These are phyloP conservation scores for Debaryomyces nepalensis DNA, from an alignment of 1,139 yeast genomes.

Conservation along the genomic window DNA sequence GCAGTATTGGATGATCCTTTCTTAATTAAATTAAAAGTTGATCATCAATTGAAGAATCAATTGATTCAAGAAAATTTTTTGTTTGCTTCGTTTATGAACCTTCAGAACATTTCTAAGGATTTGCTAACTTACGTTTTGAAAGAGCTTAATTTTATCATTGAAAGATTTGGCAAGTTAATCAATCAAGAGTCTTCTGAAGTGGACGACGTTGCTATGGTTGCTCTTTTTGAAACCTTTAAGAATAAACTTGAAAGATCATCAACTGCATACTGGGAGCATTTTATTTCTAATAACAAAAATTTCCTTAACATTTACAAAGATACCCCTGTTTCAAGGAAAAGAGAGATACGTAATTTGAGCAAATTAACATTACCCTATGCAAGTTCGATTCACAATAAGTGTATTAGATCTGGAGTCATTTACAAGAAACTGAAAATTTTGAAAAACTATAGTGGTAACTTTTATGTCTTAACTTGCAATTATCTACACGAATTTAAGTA, in stretches of 20 bases:
- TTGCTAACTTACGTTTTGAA: conserved; percentile 44
- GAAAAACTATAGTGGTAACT: conserved; percentile 45
- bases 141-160: conserved; percentile 40
- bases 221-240: conserved; percentile 21
- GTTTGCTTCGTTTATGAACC: conserved; percentile 49
- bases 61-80: conserved; percentile 49
- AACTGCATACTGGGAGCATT: conserved; percentile 44
- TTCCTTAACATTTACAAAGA: conserved; percentile 40
- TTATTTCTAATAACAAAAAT: conserved; percentile 39
- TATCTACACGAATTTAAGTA: conserved; percentile 50
- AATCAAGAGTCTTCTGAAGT: conserved; percentile 23
- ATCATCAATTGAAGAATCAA: conserved; percentile 48
- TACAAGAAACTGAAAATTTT: conserved; percentile 49
- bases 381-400: conserved; percentile 47
- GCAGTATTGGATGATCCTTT: conserved; percentile 48
- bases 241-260: conserved; percentile 29
- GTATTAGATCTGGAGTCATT: conserved; percentile 48
- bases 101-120: conserved; percentile 50
- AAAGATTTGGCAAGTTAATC: conserved; percentile 39
- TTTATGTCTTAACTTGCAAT: conserved; percentile 49
- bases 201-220: conserved; percentile 17
- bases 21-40: conserved; percentile 44
- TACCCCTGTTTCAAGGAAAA: conserved; percentile 32
- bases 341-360: conserved; percentile 36
- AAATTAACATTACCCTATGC: conserved; percentile 40